Conservation (phyloP, 805 yeast genomes). For the Wickerhamiella hasegawae region DNA sequence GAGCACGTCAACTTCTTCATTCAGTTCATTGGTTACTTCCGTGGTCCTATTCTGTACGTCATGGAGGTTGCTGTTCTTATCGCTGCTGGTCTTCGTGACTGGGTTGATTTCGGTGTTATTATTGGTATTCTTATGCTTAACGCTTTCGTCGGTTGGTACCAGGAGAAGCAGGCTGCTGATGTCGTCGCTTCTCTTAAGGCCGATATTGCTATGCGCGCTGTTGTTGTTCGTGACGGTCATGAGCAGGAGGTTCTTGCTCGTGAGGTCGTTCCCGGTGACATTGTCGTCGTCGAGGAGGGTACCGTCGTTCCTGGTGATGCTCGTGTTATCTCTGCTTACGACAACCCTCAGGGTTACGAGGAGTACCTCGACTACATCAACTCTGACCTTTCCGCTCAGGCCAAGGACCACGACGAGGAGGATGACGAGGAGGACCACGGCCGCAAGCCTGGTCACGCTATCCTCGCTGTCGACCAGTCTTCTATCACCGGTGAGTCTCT, state of each 20-base stretch:
- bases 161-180: constrained; percentile 96
- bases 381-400: constrained; percentile 20
- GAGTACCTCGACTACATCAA: constrained; percentile 25
- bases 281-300: constrained; percentile 85
- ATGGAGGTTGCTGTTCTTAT: constrained; percentile 90
- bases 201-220: constrained; percentile 82
- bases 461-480: constrained; percentile 71
- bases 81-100: constrained; percentile 93
- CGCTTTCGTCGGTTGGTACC: constrained; percentile 91
- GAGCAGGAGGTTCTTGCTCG: constrained; percentile 61
- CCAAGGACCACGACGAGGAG: constrained; percentile 13
- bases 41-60: constrained; percentile 89
- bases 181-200: constrained; percentile 92
- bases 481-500: constrained; percentile 96
- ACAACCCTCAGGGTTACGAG: constrained; percentile 24
- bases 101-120: constrained; percentile 98
- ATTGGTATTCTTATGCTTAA: constrained; percentile 75
- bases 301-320: constrained; percentile 87
- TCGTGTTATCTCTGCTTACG: constrained; percentile 35
- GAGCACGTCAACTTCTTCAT: constrained; percentile 65
- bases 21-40: constrained; percentile 73
- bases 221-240: constrained; percentile 71
- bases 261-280: constrained; percentile 91
- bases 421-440: constrained; percentile 27
- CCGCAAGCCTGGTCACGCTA: constrained; percentile 74